Evolutionary conservation across 768 basidiomycete genomes (phyloP).

Genomic region (Lactarius tabidus): DNA sequence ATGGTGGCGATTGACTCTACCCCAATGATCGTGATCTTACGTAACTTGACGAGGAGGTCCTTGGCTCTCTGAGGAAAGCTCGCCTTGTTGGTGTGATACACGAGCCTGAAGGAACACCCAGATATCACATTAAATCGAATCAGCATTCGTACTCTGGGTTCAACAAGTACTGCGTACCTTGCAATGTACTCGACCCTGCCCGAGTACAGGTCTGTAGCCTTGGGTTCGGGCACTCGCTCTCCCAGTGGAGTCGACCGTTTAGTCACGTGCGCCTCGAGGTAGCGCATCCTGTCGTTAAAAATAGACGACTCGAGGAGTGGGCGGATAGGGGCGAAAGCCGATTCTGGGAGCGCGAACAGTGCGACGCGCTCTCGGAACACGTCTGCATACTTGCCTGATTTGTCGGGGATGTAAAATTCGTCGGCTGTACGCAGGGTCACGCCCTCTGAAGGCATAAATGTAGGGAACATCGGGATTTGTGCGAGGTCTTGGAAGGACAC

Average conservation of each 20-base stretch:
- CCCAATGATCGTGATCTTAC: conserved; percentile 12
- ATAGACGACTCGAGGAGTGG: conserved; percentile 21
- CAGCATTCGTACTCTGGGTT: neutral
- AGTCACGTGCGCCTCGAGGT: conserved; percentile 8
- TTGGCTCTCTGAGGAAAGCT: conserved; percentile 4
- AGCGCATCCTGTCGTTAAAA: conserved; percentile 16
- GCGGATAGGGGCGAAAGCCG: conserved; percentile 7
- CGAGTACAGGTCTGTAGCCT: conserved; percentile 17
- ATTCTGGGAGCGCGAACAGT: conserved; percentile 18
- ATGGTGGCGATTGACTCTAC: conserved; percentile 16
- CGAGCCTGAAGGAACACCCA: too few species aligned
- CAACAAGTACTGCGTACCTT: conserved; percentile 7
- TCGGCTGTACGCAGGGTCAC: conserved; percentile 8
- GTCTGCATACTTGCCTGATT: conserved; percentile 16
- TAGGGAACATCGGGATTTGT: conserved; percentile 20
- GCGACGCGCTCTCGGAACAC: conserved; percentile 19
- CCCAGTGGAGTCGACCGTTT: conserved; percentile 13
- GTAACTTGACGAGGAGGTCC: conserved; percentile 10
- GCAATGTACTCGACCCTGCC: conserved; percentile 17
- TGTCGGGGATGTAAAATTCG: conserved; percentile 28
- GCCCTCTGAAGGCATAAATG: neutral
- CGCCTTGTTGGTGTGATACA: conserved; percentile 8
- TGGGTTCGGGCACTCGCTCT: conserved; percentile 5
- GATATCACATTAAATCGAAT: too few species aligned
- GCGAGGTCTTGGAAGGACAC: conserved; percentile 11